Conservation (phyloP, 1,284 basidiomycete genomes). For the Pseudozyma pruni region DNA sequence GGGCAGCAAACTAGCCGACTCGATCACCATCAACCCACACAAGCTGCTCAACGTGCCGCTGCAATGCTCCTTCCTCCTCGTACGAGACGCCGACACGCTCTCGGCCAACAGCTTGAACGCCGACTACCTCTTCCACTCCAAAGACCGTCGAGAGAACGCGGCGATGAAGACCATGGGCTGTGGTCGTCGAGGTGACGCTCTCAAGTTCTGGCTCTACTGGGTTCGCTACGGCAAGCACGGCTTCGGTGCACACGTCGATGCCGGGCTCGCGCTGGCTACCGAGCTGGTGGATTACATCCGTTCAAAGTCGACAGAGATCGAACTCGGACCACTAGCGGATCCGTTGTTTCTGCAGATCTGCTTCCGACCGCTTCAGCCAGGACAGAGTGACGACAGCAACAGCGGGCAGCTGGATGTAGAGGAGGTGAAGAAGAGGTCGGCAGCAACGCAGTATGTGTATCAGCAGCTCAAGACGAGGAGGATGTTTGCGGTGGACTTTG, state of each 20-base stretch:
- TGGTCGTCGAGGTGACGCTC: conserved; percentile 68
- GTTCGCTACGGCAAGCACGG: conserved; percentile 66
- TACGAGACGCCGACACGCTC: conserved; percentile 62
- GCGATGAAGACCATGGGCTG: conserved; percentile 67
- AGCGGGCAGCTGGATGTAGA: background rate
- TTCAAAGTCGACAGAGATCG: conserved; percentile 29
- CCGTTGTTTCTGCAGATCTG: conserved; percentile 63
- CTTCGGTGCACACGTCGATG: conserved; percentile 62
- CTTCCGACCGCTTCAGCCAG: conserved; percentile 48
- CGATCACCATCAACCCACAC: conserved; percentile 69
- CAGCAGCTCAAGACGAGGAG: conserved; percentile 37
- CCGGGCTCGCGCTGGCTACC: conserved; percentile 46
- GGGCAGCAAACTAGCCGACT: conserved; percentile 65
- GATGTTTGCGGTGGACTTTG: conserved; percentile 63
- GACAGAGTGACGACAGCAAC: background rate
- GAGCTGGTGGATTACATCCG: conserved; percentile 46
- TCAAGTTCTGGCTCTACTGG: conserved; percentile 70
- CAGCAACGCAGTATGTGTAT: conserved; percentile 34
- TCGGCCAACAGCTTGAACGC: conserved; percentile 68
- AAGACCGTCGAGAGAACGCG: conserved; percentile 41
- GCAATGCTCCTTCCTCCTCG: conserved; percentile 69
- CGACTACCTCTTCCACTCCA: conserved; percentile 69
- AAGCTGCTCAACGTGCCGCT: conserved; percentile 69
- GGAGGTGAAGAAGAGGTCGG: conserved; percentile 17
- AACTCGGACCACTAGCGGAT: conserved; percentile 53